These are phyloP conservation scores for Aspergillus aculeatus DNA, from an alignment of 2,329 filamentous ascomycete species.

Conservation along the genomic window DNA sequence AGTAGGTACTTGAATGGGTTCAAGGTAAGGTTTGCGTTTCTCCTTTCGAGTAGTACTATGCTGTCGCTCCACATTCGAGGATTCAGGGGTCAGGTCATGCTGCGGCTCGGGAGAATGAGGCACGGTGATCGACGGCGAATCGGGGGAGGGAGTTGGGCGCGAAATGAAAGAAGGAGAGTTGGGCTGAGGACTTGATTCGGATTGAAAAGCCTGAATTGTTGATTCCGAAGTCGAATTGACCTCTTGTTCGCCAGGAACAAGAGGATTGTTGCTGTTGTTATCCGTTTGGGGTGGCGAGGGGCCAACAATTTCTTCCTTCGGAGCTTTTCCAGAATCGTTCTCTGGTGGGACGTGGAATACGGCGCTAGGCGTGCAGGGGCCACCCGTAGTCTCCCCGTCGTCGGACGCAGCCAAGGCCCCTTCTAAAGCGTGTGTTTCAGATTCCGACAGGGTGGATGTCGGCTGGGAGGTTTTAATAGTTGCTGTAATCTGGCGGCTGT, in stretches of 20 bases:
- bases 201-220: slow-evolving; percentile 14
- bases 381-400: slow-evolving; percentile 27
- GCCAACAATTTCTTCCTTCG: slow-evolving; percentile 25
- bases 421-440: slow-evolving; percentile 27
- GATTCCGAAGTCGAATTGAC: slow-evolving; percentile 14
- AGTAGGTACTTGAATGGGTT: slow-evolving; percentile 53
- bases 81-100: slow-evolving; percentile 26
- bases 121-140: slow-evolving; percentile 21
- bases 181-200: slow-evolving; percentile 17
- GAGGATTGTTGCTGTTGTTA: slow-evolving; percentile 16
- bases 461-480: slow-evolving; percentile 15
- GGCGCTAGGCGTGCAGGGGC: slow-evolving; percentile 33
- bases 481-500: background rate
- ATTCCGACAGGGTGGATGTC: slow-evolving; percentile 19
- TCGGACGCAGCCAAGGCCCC: slow-evolving; percentile 24
- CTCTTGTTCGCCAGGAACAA: slow-evolving; percentile 19
- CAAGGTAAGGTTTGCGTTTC: slow-evolving; percentile 39
- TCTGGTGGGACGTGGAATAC: slow-evolving; percentile 29
- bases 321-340: slow-evolving; percentile 24
- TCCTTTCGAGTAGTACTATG: slow-evolving; percentile 29
- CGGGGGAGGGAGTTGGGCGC: slow-evolving; percentile 17
- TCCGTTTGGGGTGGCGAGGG: slow-evolving; percentile 18
- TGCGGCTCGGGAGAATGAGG: slow-evolving; percentile 21
- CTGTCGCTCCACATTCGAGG: slow-evolving; percentile 20
- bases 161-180: slow-evolving; percentile 19